Base-by-base conservation (phyloP, 352 stramenopile genomes). In the Globisporangium middletonii region DNA sequence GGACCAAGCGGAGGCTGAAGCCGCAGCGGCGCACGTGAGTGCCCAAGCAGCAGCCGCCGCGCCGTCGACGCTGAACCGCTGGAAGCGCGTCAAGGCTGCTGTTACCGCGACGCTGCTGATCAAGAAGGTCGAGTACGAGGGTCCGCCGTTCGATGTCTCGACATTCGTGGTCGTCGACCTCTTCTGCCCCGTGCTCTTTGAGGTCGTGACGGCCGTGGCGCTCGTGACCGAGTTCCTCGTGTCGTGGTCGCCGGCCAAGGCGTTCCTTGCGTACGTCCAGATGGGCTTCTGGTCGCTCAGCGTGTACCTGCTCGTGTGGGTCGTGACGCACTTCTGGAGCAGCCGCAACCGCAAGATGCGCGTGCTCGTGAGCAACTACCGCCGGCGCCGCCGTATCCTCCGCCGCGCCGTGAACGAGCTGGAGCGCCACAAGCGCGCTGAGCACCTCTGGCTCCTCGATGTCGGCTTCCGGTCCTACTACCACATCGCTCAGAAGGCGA, bases 291-390 rank as follows among this genome's bases (percentile, higher is more conserved):
- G 72, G 62, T 62, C 63, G 59, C 63, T 88, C 15, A 65, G 60
- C n/a, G 64, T 54, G 9, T 92, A 92, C 57, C 60, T 92, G 18
- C 48, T 72, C 19, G 43, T 90, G 1, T 92, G 79, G 82, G 85
- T 90, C 63, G 66, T 78, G 44, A 69, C 71, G 35, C 82, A 92
- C 58, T 92, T 88, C 60, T 92, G 79, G 78, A 90, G 79, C 67
- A 88, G 74, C 23, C 77, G 82, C 35, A 92, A 92, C 62, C 67
- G 49, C 37, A 82, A 88, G 63, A 90, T 92, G 82, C 82, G 82
- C 28, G 57, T 72, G 16, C 71, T 90, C 33, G 80, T 92, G 16
- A 88, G 76, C 61, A 87, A 88, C 43, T 92, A 92, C 60, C 79
- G 82, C 16, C 79, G 82, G 18, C 68, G 68, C 0, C 76, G 78